Evolutionary conservation across 257 asterid species (phyloP).

Genomic region (Eustoma russellianum): DNA sequence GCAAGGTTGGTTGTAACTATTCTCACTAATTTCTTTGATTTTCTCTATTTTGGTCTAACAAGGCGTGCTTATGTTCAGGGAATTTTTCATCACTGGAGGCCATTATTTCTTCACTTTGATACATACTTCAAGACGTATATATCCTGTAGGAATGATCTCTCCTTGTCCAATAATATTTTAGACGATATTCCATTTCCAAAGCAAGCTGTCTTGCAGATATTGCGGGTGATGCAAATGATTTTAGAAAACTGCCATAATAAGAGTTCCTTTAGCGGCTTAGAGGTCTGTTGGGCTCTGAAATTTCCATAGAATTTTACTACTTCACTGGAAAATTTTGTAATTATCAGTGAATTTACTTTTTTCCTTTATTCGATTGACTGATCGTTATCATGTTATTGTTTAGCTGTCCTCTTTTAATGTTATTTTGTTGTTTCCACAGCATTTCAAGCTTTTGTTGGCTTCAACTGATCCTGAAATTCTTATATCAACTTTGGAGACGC

Average conservation of each 20-base stretch:
- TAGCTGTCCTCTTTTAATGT: not conserved
- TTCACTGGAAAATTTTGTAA: not conserved
- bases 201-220: conserved; percentile 71
- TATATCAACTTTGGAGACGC: conserved; percentile 67
- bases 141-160: conserved; percentile 75
- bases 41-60: conserved; percentile 15
- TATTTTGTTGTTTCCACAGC: conserved; percentile 44
- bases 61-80: conserved; percentile 51
- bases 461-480: conserved; percentile 90
- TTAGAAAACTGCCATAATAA: conserved; percentile 78
- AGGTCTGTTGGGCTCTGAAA: conserved; percentile 36
- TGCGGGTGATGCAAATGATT: conserved; percentile 77
- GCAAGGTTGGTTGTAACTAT: conserved; percentile 39
- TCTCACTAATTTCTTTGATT: not conserved
- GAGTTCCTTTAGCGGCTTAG: conserved; percentile 75
- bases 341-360: too few species aligned
- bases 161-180: conserved; percentile 57
- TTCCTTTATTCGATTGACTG: too few species aligned
- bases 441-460: conserved; percentile 89
- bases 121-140: conserved; percentile 76
- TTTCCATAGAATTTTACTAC: not conserved
- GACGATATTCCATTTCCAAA: conserved; percentile 71
- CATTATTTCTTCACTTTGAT: conserved; percentile 82
- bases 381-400: not conserved
- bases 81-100: conserved; percentile 92